Percentiles rank a stretch among this genome's conserved stretches.
Evolutionary conservation across 2,329 filamentous ascomycete species (phyloP).

Genomic region (Ophiostoma montium): DNA sequence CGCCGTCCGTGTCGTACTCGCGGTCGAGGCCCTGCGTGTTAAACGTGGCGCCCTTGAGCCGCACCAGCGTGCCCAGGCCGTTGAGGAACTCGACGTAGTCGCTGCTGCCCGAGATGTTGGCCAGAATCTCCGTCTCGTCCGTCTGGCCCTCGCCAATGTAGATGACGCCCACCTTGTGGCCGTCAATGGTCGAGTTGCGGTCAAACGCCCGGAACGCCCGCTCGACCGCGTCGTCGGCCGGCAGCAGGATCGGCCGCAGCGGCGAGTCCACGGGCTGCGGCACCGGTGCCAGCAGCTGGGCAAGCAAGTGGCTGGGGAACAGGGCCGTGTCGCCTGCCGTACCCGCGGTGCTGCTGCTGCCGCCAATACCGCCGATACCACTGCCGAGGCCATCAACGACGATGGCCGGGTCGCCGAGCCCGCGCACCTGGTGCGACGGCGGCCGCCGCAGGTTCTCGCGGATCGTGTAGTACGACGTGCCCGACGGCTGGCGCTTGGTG

Average conservation of each 20-base stretch:
- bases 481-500: slow-evolving; percentile 58
- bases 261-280: slow-evolving; percentile 41
- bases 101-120: slow-evolving; percentile 71
- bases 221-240: slow-evolving; percentile 48
- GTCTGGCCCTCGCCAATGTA: slow-evolving; percentile 84
- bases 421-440: slow-evolving; percentile 35
- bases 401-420: background rate
- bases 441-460: slow-evolving; percentile 45
- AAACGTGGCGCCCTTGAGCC: slow-evolving; percentile 68
- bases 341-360: too few species aligned
- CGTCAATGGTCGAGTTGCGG: slow-evolving; percentile 76
- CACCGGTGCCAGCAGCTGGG: slow-evolving; percentile 52
- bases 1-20: slow-evolving; percentile 63
- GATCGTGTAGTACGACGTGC: slow-evolving; percentile 44
- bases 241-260: slow-evolving; percentile 61
- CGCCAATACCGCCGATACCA: too few species aligned
- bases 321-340: background rate
- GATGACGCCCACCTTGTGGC: slow-evolving; percentile 88
- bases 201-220: slow-evolving; percentile 75
- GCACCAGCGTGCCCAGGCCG: slow-evolving; percentile 67
- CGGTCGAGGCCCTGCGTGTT: slow-evolving; percentile 88
- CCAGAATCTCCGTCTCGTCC: slow-evolving; percentile 67
- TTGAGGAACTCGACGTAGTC: slow-evolving; percentile 81
- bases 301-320: slow-evolving; percentile 58
- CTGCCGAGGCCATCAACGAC: background rate